Conservation (phyloP, 2,329 filamentous ascomycete genomes). For the Colletotrichum sp. region DNA sequence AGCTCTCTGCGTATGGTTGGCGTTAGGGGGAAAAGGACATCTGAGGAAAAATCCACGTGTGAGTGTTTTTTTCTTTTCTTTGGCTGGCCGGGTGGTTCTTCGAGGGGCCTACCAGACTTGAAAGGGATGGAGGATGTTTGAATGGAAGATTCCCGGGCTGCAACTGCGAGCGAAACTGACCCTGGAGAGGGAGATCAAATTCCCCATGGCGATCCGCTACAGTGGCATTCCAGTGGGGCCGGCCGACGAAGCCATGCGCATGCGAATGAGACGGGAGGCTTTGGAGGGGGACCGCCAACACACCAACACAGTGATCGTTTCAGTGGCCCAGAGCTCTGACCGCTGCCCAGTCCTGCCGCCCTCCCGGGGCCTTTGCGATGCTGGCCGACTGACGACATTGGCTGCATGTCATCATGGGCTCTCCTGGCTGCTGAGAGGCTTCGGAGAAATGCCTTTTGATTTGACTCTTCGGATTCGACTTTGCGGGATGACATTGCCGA, state of each 20-base stretch:
- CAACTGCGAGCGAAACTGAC: neutral
- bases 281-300: neutral
- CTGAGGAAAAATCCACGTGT: neutral
- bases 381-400: neutral
- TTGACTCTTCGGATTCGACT: neutral
- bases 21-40: neutral
- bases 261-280: neutral
- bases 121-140: neutral
- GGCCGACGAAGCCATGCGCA: neutral
- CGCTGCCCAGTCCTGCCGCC: slow-evolving; percentile 1
- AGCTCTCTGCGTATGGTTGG: neutral
- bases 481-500: neutral
- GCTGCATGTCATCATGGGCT: neutral
- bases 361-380: neutral
- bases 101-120: neutral
- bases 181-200: neutral
- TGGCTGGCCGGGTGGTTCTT: neutral
- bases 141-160: neutral
- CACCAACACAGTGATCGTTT: slow-evolving; percentile 15
- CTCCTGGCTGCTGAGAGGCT: neutral
- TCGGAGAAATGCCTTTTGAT: neutral
- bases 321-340: slow-evolving; percentile 11
- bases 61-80: neutral
- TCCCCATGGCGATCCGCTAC: neutral
- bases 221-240: slow-evolving; percentile 2